These are phyloP conservation scores for Phyllosticta citriasiana DNA, from an alignment of 2,329 filamentous ascomycete genomes.

Conservation along the genomic window DNA sequence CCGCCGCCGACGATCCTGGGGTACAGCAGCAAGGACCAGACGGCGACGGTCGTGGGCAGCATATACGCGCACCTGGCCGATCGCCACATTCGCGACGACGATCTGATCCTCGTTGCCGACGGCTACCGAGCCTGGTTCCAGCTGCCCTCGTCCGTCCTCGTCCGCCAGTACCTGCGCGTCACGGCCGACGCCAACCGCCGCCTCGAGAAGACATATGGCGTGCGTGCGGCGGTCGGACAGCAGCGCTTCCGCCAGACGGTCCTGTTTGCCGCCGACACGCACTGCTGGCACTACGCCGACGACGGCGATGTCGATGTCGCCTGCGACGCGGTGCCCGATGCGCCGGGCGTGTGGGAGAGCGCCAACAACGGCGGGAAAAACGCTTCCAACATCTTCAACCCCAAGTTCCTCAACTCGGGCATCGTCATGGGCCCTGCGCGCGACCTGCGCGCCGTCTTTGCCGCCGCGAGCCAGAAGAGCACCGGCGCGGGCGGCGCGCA, in stretches of 20 bases:
- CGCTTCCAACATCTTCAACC: conserved; percentile 11
- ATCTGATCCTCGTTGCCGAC: conserved; percentile 55
- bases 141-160: conserved; percentile 51
- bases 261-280: conserved; percentile 46
- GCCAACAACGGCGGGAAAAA: background rate
- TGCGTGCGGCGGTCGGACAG: conserved; percentile 10
- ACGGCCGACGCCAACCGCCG: conserved; percentile 44
- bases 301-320: conserved; percentile 32
- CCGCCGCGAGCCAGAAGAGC: conserved; percentile 25
- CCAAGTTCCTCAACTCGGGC: conserved; percentile 39
- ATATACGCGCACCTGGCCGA: conserved; percentile 40
- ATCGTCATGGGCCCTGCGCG: conserved; percentile 42
- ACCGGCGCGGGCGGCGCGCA: conserved; percentile 26
- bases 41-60: conserved; percentile 26
- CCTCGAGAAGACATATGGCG: conserved; percentile 41
- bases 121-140: conserved; percentile 57
- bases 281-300: conserved; percentile 35
- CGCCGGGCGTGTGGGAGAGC: conserved; percentile 37
- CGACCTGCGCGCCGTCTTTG: conserved; percentile 39
- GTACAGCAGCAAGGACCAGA: conserved; percentile 33
- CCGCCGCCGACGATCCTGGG: conserved; percentile 47
- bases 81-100: conserved; percentile 43
- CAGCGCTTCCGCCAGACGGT: conserved; percentile 41
- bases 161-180: conserved; percentile 51
- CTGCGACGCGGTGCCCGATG: conserved; percentile 45